Evolutionary conservation across 805 yeast genomes (phyloP), one percentile per base, ranked within the genome.

Genomic region (Schizosaccharomyces osmophilus): DNA sequence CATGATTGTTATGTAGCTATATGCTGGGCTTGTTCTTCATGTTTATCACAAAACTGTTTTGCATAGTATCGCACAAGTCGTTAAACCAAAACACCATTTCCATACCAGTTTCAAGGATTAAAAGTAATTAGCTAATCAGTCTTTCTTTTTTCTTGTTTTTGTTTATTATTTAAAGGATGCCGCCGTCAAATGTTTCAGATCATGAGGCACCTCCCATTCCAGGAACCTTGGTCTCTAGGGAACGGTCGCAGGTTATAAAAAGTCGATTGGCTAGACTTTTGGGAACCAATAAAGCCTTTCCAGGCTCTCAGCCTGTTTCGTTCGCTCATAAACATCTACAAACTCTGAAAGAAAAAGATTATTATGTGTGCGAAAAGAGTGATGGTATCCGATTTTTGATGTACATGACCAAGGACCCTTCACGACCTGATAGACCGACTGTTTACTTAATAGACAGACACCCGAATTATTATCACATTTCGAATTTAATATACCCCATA

Each of bases 281-380:
- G 5, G 48, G 48, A 17, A 26, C 29, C 13, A 22, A 24, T 22
- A n/a, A 26, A 42, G 24, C 22, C 11, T 62, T 54, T 48, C 61
- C 61, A 5, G 97, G 98, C 0, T 83, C 96, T 1, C 98, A 94
- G 72, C 99, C 99, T 0, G 86, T 90, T 2, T 86, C 95, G 31
- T 89, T 93, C 69, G 82, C 85, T 55, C 76, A 87, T 62, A 74
- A 77, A 42, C 96, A 90, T 72, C 74, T 93, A 29, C 70, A 80
- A 59, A 79, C 82, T 42, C 73, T 93, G 59, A 69, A 78, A 68
- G 72, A 77, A 2, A 82, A 82, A 63, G 97, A 94, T 68, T 93
- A 89, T 69, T 83, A 82, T 66, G 98, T 93, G 0, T 94, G 98
- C 73, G 99, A 93, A 68, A 93, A 93, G 70, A 81, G 93, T 0